Evolutionary conservation across 768 basidiomycete species (phyloP), one percentile per base, ranked within the genome.

Genomic region (Pulveroboletus sp.): DNA sequence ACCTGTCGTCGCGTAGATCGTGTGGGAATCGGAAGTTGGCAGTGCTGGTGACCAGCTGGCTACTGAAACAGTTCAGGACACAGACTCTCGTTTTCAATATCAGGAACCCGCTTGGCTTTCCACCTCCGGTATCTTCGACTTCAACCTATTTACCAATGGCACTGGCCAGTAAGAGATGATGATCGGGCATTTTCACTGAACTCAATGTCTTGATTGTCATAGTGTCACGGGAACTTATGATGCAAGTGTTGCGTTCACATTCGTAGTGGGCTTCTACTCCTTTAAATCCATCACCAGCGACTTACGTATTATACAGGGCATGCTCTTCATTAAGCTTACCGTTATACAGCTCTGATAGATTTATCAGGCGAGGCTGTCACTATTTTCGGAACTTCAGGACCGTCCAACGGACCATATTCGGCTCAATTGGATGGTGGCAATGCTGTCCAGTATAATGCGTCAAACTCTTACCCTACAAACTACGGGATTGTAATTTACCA

Each of bases 301-400:
- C 54, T 55, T 17, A 54, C 11, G 30, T 21, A n/a, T 24, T 11
- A 6, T 27, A 14, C 18, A 67, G 65, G 65, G 67, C 53, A 61
- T 40, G 57, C 36, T 31, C 24, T 2, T 43, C 26, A 8, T 51
- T 31, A 15, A 9, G 5, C 17, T 9, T 13, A 39, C 18, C 17
- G 0, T 10, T 2, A n/a, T 5, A 4, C 31, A 10, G 13, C 39
- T 40, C 49, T 57, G 17, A 52, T 39, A 30, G 9, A 35, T 31
- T 17, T 31, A 18, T 38, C 38, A 73, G 78, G 74, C 38, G 72
- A 73, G 41, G 72, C 69, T 6, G 64, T 80, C 8, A 72, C 71
- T 5, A 49, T 79, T 10, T 78, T 70, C 38, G 76, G 77, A 13
- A 70, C 75, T 17, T 67, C 74, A 1, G 68, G 73, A 5, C 70